A percentile compares a stretch with the other conserved stretches of the same genome.
Conservation (phyloP, 1,139 yeast genomes). For the Eremothecium sinecaudum region DNA sequence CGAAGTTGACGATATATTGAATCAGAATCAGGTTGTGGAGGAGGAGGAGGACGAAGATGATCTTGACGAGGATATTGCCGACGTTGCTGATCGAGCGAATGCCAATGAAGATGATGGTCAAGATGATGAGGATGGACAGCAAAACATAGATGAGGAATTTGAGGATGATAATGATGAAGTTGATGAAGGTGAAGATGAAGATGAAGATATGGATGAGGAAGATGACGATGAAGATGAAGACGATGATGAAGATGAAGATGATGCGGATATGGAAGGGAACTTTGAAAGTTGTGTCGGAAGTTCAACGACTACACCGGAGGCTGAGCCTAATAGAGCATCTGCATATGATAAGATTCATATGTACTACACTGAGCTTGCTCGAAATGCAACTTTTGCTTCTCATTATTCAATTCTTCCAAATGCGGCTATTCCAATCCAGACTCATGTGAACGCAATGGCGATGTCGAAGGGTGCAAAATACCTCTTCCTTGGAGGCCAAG, state of each 20-base stretch:
- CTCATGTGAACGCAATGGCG: slow-evolving; percentile 67
- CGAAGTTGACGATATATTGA: slow-evolving; percentile 27
- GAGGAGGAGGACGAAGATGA: slow-evolving; percentile 28
- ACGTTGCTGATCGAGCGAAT: slow-evolving; percentile 17
- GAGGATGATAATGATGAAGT: slow-evolving; percentile 13
- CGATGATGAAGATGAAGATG: slow-evolving; percentile 14
- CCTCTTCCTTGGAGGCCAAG: slow-evolving; percentile 93
- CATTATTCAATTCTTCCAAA: slow-evolving; percentile 54
- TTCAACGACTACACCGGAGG: slow-evolving; percentile 15
- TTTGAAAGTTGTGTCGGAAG: slow-evolving; percentile 5
- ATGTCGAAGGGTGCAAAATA: slow-evolving; percentile 77
- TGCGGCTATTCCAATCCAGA: slow-evolving; percentile 63
- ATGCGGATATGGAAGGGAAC: slow-evolving; percentile 11
- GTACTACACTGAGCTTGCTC: slow-evolving; percentile 36
- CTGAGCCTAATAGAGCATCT: slow-evolving; percentile 20
- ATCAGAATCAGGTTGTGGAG: slow-evolving; percentile 21
- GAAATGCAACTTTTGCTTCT: slow-evolving; percentile 40
- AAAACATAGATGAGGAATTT: slow-evolving; percentile 15
- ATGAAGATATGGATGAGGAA: slow-evolving; percentile 12
- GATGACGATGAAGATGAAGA: slow-evolving; percentile 14
- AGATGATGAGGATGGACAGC: slow-evolving; percentile 15
- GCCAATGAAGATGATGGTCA: slow-evolving; percentile 13
- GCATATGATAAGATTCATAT: slow-evolving; percentile 25
- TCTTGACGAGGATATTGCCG: slow-evolving; percentile 22
- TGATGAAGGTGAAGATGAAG: slow-evolving; percentile 13